Percentiles rank a stretch among this genome's conserved stretches.
Evolutionary conservation across 75 land plant genomes (phyloP).

Genomic region (Cunninghamia lanceolata): DNA sequence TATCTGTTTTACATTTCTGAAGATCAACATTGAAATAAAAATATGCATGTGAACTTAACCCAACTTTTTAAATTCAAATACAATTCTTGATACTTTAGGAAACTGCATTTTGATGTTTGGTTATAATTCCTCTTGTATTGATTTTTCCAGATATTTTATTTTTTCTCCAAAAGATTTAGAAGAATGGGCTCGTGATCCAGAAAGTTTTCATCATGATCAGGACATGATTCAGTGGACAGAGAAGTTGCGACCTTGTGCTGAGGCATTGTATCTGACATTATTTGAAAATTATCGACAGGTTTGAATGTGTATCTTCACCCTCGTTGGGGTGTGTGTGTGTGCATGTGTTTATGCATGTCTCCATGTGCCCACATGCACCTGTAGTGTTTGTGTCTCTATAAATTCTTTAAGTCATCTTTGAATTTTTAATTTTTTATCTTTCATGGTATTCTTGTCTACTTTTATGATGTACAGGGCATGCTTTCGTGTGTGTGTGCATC

Average conservation of each 20-base stretch:
- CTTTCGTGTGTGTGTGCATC: no score
- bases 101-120: neutral
- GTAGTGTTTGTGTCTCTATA: neutral
- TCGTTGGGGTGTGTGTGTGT: neutral
- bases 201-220: slow-evolving; percentile 96
- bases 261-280: slow-evolving; percentile 86
- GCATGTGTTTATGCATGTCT: neutral
- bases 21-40: neutral
- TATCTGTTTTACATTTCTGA: neutral
- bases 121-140: neutral
- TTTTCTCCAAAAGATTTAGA: slow-evolving; percentile 74
- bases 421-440: neutral
- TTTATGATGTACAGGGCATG: no score
- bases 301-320: neutral
- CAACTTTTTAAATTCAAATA: neutral
- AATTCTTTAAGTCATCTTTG: neutral
- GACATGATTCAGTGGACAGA: slow-evolving; percentile 94
- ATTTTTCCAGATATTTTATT: slow-evolving; percentile 69
- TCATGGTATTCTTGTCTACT: neutral
- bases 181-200: slow-evolving; percentile 90
- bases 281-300: slow-evolving; percentile 94
- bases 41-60: neutral
- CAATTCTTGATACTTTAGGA: neutral
- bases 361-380: neutral
- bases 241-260: slow-evolving; percentile 95